Percentiles rank a stretch among this genome's conserved stretches.
phyloP scores from a whole-genome alignment of 176 grass and related monocot genomes.

The Rhynchospora pubera region DNA sequence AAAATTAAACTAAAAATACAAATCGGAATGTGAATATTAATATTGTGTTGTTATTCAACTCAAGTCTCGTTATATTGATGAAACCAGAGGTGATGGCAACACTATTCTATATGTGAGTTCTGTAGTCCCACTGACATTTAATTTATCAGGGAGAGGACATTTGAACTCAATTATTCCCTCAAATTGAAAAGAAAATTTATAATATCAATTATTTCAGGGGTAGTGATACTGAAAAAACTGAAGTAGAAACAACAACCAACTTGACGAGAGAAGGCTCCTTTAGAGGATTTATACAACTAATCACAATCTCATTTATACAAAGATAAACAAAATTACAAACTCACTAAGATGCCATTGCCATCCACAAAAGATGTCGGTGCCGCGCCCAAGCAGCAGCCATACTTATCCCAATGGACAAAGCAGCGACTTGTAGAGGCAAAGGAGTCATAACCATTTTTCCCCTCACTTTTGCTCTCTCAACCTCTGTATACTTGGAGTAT shows the following conservation, averaged over 20 bases:
- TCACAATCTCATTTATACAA: not conserved
- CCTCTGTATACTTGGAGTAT: not conserved
- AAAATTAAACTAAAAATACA: not conserved
- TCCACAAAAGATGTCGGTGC: not conserved
- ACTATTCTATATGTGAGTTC: slow-evolving; percentile 20
- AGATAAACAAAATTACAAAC: not conserved
- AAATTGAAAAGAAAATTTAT: not conserved
- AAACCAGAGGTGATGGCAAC: slow-evolving; percentile 28
- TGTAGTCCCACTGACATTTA: slow-evolving; percentile 21
- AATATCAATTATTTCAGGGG: not conserved
- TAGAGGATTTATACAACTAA: not conserved
- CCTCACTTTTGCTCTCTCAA: not conserved
- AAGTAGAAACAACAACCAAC: not conserved
- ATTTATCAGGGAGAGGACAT: slow-evolving; percentile 10
- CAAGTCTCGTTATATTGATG: not conserved
- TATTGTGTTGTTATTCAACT: slow-evolving; percentile 9
- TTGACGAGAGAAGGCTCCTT: not conserved
- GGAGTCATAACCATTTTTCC: not conserved
- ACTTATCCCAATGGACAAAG: not conserved
- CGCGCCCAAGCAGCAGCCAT: not conserved
- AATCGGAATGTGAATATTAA: not conserved
- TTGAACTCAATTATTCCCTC: slow-evolving; percentile 9
- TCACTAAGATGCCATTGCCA: not conserved
- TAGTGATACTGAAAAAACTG: not conserved
- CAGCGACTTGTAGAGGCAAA: not conserved